These are phyloP conservation scores for Chenopodium berlandieri DNA, from an alignment of 148 eudicot species.

Conservation along the genomic window DNA sequence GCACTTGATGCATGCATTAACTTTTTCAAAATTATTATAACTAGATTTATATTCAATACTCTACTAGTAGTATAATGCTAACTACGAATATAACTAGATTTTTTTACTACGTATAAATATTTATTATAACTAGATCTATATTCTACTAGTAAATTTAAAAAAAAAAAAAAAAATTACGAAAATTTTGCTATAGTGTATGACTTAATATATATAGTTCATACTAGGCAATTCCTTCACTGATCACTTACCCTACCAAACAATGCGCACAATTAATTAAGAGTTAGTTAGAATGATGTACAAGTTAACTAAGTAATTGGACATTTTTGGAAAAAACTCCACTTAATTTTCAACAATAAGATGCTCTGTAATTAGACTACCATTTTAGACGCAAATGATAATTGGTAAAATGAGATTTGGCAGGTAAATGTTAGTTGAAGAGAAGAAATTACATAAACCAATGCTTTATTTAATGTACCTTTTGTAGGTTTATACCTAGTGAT, in stretches of 20 bases:
- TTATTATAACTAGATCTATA: too few species aligned
- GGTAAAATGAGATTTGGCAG: slow-evolving; percentile 3
- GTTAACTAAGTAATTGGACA: not conserved
- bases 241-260: slow-evolving; percentile 14
- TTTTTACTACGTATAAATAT: too few species aligned
- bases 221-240: slow-evolving; percentile 10
- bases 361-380: not conserved
- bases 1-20: too few species aligned
- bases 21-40: too few species aligned
- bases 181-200: not conserved
- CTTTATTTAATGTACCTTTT: too few species aligned
- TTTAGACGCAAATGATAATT: not conserved
- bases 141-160: too few species aligned
- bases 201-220: not conserved
- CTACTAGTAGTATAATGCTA: too few species aligned
- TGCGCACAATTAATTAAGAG: not conserved
- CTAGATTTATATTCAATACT: too few species aligned
- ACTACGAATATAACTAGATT: too few species aligned
- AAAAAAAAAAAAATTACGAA: not conserved
- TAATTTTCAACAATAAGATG: not conserved
- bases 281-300: not conserved
- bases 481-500: too few species aligned
- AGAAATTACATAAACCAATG: not conserved
- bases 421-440: slow-evolving; percentile 7
- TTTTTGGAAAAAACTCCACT: not conserved